Base-by-base conservation (phyloP, 352 stramenopile genomes). In the Pythium apleroticum region DNA sequence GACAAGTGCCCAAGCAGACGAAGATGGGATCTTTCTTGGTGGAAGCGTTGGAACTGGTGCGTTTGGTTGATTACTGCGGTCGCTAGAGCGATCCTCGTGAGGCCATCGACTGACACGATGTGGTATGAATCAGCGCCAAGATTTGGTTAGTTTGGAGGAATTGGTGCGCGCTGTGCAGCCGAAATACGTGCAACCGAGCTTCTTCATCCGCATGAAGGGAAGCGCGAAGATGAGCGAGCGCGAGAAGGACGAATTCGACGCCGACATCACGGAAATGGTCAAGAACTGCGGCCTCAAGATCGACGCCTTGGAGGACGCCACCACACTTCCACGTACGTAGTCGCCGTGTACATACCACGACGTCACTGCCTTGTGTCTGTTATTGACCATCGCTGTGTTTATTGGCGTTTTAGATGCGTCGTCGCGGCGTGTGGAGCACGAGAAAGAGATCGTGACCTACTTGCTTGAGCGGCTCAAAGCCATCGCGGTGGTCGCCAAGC, bases 211-310 rank as follows among this genome's bases (percentile, higher is more conserved):
- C 43, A 61, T 76, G 11, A 89, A 89, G 74, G 79, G 76, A 39
- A 46, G 3, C 12, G 65, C 72, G 11, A 68, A 60, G 27, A 90
- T 93, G 80, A 89, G 67, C 41, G 82, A 91, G 73, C 63, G 72
- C 45, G 79, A 91, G 52, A 93, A 93, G 69, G 81, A 91, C 60
- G 84, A 89, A 59, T 74, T 93, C 57, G 84, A 93, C 64, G 72
- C 75, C 24, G 84, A 90, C 39, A 68, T 90, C 11, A 84, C 86
- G 52, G 85, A 93, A 60, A 75, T 93, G 20, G 81, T 91, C 39
- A 88, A 83, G 41, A 86, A 78, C 65, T 93, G 76, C 73, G 80
- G 76, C 24, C 68, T 58, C 46, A 81, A 77, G 52, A 83, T 92
- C 31, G 78, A 92, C 57, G 73, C 56, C 9, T 67, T 93, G 14